Conservation (phyloP, 495 filamentous ascomycete species). For the Lepraria neglecta region DNA sequence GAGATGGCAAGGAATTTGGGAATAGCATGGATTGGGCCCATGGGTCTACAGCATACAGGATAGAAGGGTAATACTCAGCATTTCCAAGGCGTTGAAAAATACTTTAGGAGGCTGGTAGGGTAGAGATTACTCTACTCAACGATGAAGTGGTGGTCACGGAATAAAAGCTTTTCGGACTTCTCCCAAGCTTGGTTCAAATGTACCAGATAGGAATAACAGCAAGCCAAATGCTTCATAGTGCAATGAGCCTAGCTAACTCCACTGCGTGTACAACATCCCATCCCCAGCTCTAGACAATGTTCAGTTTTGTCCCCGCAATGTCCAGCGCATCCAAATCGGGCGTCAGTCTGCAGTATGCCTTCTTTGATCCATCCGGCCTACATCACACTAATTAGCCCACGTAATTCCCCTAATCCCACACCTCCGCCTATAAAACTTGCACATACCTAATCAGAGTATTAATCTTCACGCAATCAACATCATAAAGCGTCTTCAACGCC, state of each 20-base stretch:
- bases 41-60: neutral
- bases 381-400: neutral
- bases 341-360: conserved; percentile 92
- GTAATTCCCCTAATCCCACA: neutral
- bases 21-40: neutral
- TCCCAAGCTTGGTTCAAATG: neutral
- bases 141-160: neutral
- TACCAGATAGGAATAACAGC: neutral
- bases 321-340: conserved; percentile 96
- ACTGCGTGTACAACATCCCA: neutral
- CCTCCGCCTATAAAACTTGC: neutral
- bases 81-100: no score
- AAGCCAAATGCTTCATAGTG: conserved; percentile 6
- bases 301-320: conserved; percentile 97
- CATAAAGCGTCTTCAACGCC: conserved; percentile 98
- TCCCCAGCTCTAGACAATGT: conserved; percentile 69
- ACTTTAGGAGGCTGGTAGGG: no score
- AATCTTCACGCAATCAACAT: conserved; percentile 95
- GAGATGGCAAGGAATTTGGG: neutral
- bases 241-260: conserved; percentile 16
- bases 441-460: conserved; percentile 94
- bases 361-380: conserved; percentile 95
- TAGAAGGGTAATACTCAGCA: neutral
- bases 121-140: neutral
- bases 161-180: neutral